These are phyloP conservation scores for Hippophae gyantsensis DNA, from an alignment of 306 rosid species.

Conservation along the genomic window DNA sequence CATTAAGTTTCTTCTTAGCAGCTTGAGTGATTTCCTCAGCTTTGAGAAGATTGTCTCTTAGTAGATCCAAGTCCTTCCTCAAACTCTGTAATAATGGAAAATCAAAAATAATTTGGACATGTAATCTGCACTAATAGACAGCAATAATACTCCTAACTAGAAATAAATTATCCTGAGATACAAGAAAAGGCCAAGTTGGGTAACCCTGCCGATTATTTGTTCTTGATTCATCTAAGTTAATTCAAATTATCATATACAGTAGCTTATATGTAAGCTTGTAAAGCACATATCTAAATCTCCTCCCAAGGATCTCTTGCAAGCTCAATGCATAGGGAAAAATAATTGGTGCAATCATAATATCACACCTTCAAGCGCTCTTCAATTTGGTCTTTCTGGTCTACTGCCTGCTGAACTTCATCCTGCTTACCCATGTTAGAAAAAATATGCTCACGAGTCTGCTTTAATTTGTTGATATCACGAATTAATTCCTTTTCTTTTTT, in stretches of 20 bases:
- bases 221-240: no score
- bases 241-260: no score
- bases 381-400: constrained; percentile 45
- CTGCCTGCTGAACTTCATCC: constrained; percentile 48
- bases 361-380: constrained; percentile 57
- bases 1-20: constrained; percentile 45
- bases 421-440: constrained; percentile 45
- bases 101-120: constrained; percentile 4
- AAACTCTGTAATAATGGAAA: constrained; percentile 35
- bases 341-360: constrained; percentile 4
- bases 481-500: constrained; percentile 69
- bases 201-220: no score
- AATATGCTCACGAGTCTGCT: constrained; percentile 64
- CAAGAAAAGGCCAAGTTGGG: background rate
- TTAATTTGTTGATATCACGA: constrained; percentile 68
- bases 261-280: background rate
- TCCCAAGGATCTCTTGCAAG: background rate
- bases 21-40: constrained; percentile 45
- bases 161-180: background rate
- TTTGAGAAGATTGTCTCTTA: constrained; percentile 47
- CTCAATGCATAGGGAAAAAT: constrained; percentile 7
- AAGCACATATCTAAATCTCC: background rate
- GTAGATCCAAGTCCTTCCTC: constrained; percentile 55
- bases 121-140: background rate
- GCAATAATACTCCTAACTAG: background rate